Base-by-base conservation (phyloP, 306 rosid species). In the Pyrus bretschneideri region DNA sequence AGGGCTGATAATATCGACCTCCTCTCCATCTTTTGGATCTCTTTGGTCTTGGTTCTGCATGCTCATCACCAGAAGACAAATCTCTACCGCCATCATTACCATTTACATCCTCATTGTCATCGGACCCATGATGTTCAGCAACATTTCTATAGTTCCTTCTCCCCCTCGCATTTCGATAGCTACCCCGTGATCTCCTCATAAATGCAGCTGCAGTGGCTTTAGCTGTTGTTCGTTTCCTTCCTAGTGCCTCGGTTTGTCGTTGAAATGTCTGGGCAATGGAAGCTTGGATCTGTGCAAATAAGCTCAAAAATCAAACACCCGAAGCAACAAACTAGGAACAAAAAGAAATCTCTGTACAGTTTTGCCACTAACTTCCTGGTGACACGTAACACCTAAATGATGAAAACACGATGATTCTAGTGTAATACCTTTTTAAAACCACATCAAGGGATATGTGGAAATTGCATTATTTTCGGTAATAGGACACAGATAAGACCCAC, bases 21-120 rank as follows among this genome's bases (percentile, higher is more conserved):
- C 86, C 89, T 69, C 81, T 80, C 77, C 86, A 83, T 82, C 81
- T 88, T 79, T 80, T 88, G 84, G 35, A 63, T 73, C 86, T 76
- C 79, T 82, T 88, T 63, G 85, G 82, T 70, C 75, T 83, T 19
- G 81, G 80, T 79, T 91, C 91, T n/a, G 81, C 80, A 57, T 57
- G 88, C 82, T 87, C 96, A 61, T 88, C 89, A 29, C 77, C 88
- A 14, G 93, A 86, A 74, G 92, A 89, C 33, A 89, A 83, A 76
- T 81, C 86, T 80, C 83, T 91, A 75, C 82, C 73, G 27, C 19
- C 90, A 69, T 89, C 90, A 79, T 85, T 83, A 80, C 82, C 88
- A 81, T 88, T 82, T 60, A 45, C 75, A 74, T 85, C 90, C 80
- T 89, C 96, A 71, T 81, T 85, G 60, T 82, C 96, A 83, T 86